Evolutionary conservation across 2,329 filamentous ascomycete genomes (phyloP).

Genomic region (Colletotrichum liaoningense): DNA sequence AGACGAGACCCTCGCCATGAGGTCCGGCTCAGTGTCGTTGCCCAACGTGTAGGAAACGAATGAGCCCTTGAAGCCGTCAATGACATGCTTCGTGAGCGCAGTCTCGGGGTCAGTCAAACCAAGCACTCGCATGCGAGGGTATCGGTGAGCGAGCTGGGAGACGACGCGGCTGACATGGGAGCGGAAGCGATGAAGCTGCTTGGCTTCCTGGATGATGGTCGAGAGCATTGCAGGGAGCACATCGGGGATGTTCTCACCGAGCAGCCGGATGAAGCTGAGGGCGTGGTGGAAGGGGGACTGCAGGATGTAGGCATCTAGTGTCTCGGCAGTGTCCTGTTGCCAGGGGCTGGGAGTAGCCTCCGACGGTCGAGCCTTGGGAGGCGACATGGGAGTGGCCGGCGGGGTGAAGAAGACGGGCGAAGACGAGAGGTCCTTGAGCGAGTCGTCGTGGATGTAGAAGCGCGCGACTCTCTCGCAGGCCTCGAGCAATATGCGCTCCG

Average conservation of each 20-base stretch:
- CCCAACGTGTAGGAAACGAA: slow-evolving; percentile 45
- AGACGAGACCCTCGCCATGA: slow-evolving; percentile 38
- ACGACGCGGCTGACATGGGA: slow-evolving; percentile 28
- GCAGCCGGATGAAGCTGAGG: slow-evolving; percentile 43
- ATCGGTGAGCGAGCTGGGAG: slow-evolving; percentile 32
- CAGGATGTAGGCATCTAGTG: slow-evolving; percentile 45
- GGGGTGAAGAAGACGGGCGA: slow-evolving; percentile 26
- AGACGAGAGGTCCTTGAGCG: slow-evolving; percentile 23
- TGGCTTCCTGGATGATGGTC: slow-evolving; percentile 45
- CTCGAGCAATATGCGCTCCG: slow-evolving; percentile 44
- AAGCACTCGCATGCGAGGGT: slow-evolving; percentile 41
- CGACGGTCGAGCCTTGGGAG: not conserved
- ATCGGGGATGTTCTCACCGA: slow-evolving; percentile 41
- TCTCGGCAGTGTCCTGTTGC: slow-evolving; percentile 42
- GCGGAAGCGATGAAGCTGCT: slow-evolving; percentile 46
- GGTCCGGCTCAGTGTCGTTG: slow-evolving; percentile 41
- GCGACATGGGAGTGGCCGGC: slow-evolving; percentile 10
- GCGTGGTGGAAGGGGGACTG: slow-evolving; percentile 45
- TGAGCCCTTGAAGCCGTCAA: slow-evolving; percentile 56
- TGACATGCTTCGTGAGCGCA: slow-evolving; percentile 48
- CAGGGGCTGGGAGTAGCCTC: slow-evolving; percentile 13
- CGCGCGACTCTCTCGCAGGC: slow-evolving; percentile 50
- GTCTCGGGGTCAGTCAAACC: slow-evolving; percentile 49
- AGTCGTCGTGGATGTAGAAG: slow-evolving; percentile 41
- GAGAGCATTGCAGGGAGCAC: slow-evolving; percentile 40